phyloP scores from a whole-genome alignment of 495 filamentous ascomycete genomes.

The Trichoderma virens region DNA sequence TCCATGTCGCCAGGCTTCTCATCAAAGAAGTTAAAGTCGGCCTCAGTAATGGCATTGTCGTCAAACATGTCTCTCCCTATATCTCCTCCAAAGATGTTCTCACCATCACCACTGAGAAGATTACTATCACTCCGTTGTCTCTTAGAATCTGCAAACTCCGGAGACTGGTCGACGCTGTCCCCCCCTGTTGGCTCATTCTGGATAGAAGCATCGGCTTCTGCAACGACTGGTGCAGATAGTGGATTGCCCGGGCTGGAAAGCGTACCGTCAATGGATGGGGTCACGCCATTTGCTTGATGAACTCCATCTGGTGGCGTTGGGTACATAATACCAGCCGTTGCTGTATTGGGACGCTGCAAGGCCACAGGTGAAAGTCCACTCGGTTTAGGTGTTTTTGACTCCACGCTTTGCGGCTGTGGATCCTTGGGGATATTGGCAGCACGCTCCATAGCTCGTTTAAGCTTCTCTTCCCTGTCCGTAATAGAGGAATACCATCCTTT shows the following conservation, averaged over 20 bases:
- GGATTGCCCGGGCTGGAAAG: conserved; percentile 40
- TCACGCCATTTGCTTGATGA: conserved; percentile 35
- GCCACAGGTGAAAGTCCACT: conserved; percentile 33
- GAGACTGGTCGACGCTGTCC: conserved; percentile 12
- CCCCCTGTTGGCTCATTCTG: conserved; percentile 13
- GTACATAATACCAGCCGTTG: conserved; percentile 61
- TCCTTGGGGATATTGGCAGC: conserved; percentile 29
- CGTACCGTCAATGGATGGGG: conserved; percentile 42
- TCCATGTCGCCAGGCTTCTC: conserved; percentile 33
- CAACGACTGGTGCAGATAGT: conserved; percentile 14
- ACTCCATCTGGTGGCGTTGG: conserved; percentile 80
- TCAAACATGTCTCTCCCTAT: conserved; percentile 71
- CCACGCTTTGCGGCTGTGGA: conserved; percentile 21
- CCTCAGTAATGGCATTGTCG: conserved; percentile 74
- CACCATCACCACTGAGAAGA: conserved; percentile 38
- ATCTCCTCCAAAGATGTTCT: conserved; percentile 59
- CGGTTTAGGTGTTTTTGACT: conserved; percentile 26
- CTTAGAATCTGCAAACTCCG: conserved; percentile 22
- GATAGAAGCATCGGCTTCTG: conserved; percentile 23
- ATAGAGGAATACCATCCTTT: conserved; percentile 57
- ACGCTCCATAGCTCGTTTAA: conserved; percentile 39
- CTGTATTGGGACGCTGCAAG: conserved; percentile 43
- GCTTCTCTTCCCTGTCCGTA: conserved; percentile 37
- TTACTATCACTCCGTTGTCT: conserved; percentile 28
- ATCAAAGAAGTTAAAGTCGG: conserved; percentile 89